A percentile compares a stretch with the other conserved stretches of the same genome.
Evolutionary conservation across 768 basidiomycete genomes (phyloP).

Genomic region (Boletus rufocinnamomeus): DNA sequence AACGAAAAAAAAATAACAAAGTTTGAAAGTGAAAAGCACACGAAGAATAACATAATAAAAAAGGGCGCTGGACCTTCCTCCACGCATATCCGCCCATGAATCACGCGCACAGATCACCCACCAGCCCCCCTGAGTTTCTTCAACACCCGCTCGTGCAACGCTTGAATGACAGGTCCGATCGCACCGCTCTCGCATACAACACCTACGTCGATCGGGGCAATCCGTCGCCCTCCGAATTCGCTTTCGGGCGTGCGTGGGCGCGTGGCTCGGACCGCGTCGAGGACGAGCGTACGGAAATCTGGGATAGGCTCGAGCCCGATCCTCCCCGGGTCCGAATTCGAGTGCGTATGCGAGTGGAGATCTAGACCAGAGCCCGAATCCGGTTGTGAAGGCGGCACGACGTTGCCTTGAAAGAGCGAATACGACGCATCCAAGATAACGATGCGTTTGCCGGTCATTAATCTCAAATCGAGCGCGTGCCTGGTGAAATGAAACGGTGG

Average conservation of each 20-base stretch:
- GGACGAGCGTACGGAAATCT: slow-evolving; percentile 52
- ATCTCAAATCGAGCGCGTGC: slow-evolving; percentile 78
- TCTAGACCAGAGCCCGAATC: background rate
- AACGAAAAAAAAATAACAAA: background rate
- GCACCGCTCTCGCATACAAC: slow-evolving; percentile 56
- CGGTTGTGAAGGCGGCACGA: background rate
- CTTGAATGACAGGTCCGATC: slow-evolving; percentile 49
- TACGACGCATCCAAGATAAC: slow-evolving; percentile 75
- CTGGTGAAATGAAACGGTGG: slow-evolving; percentile 44
- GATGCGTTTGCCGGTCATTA: slow-evolving; percentile 66
- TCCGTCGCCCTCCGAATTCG: slow-evolving; percentile 33
- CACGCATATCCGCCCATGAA: background rate
- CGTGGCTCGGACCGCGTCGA: slow-evolving; percentile 46
- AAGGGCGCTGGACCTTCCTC: background rate
- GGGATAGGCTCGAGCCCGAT: slow-evolving; percentile 62
- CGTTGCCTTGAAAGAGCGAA: slow-evolving; percentile 45
- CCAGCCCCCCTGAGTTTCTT: slow-evolving; percentile 26
- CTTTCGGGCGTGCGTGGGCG: slow-evolving; percentile 13
- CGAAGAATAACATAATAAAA: background rate
- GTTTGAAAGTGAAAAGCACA: background rate
- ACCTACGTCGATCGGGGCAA: slow-evolving; percentile 62
- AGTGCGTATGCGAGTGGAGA: background rate
- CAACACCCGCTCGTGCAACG: slow-evolving; percentile 52
- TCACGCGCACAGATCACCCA: slow-evolving; percentile 16
- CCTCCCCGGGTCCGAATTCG: slow-evolving; percentile 3